Base-by-base conservation (phyloP, 345 rosid species). In the Lepidium didymum region DNA sequence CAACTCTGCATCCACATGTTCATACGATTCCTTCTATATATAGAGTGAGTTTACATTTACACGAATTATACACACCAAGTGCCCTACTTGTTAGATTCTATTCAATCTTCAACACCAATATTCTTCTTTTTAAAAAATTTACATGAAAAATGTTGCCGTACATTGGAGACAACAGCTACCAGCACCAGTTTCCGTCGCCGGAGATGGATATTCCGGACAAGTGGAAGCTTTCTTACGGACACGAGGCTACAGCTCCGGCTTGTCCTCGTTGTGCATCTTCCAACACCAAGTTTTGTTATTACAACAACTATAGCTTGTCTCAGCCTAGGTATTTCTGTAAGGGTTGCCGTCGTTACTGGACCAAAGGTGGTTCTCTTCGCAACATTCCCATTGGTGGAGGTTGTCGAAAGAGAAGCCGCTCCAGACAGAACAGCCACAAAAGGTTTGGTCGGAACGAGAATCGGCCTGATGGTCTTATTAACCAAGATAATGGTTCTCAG, bases 241-340 rank as follows among this genome's bases (percentile, higher is more conserved):
- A 87, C 10, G 86, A 87, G 51, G 29, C 59, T 52, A 64, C 70
- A 29, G 92, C 87, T 15, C 96, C 96, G 2, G 77, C 79, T 40
- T 92, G 98, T 64, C 98, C 98, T 14, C 92, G 98, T 1, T 92
- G 98, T 52, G 85, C 92, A 15, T 92, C 98, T 23, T 12, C 95
- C 35, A 83, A 89, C 81, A 92, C 98, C 62, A 92, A 89, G 67
- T 92, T 89, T 73, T 92, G 96, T 74, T 89, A 92, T 73, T 92
- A 87, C 87, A 92, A 92, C 67, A 89, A 89, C 84, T 91, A 91
- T 36, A 91, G 97, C 82, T 70, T 91, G 79, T 84, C 93, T 1
- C 97, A 91, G 86, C 97, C 96, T 4, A 77, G 96, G 34, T 89
- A 87, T 82, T 87, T 89, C 54, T 89, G 97, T 64, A 91, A 91